Conservation (phyloP, 1,139 yeast species). For the Taphrina deformans region DNA sequence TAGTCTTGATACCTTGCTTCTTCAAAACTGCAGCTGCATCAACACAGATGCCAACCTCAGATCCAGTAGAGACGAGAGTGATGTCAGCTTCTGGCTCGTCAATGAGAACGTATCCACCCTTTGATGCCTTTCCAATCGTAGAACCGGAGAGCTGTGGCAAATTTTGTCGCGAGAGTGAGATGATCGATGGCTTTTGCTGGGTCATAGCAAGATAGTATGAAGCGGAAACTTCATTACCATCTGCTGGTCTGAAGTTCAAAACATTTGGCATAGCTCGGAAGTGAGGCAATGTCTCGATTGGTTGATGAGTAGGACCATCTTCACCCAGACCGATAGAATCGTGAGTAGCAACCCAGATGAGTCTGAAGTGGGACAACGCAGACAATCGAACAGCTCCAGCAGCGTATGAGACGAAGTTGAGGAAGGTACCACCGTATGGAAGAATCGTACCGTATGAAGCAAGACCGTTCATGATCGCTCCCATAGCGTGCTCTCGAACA, state of each 20-base stretch:
- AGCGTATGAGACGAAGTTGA: slow-evolving; percentile 96
- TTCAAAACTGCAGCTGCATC: slow-evolving; percentile 75
- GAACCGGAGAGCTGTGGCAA: slow-evolving; percentile 96
- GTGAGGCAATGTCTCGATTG: slow-evolving; percentile 97
- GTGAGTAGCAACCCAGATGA: slow-evolving; percentile 97
- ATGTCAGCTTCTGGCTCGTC: slow-evolving; percentile 64
- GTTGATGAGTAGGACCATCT: slow-evolving; percentile 99
- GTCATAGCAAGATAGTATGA: slow-evolving; percentile 82
- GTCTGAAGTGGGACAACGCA: slow-evolving; percentile 90
- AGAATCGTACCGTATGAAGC: slow-evolving; percentile 92
- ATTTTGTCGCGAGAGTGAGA: slow-evolving; percentile 96
- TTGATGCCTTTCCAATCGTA: slow-evolving; percentile 81
- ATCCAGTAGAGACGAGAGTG: slow-evolving; percentile 88
- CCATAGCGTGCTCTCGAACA: slow-evolving; percentile 99
- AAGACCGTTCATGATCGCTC: slow-evolving; percentile 98
- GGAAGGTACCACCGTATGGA: slow-evolving; percentile 97
- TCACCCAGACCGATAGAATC: slow-evolving; percentile 99
- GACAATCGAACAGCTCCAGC: slow-evolving; percentile 96
- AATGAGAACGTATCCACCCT: slow-evolving; percentile 89
- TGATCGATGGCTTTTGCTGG: slow-evolving; percentile 71
- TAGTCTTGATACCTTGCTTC: slow-evolving; percentile 67
- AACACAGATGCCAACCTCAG: slow-evolving; percentile 84
- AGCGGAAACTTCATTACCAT: slow-evolving; percentile 98
- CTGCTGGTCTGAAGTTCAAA: slow-evolving; percentile 99
- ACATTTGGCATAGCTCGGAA: slow-evolving; percentile 95